These are phyloP conservation scores for Lasiodiplodia citricola DNA, from an alignment of 2,329 filamentous ascomycete genomes.

Conservation along the genomic window DNA sequence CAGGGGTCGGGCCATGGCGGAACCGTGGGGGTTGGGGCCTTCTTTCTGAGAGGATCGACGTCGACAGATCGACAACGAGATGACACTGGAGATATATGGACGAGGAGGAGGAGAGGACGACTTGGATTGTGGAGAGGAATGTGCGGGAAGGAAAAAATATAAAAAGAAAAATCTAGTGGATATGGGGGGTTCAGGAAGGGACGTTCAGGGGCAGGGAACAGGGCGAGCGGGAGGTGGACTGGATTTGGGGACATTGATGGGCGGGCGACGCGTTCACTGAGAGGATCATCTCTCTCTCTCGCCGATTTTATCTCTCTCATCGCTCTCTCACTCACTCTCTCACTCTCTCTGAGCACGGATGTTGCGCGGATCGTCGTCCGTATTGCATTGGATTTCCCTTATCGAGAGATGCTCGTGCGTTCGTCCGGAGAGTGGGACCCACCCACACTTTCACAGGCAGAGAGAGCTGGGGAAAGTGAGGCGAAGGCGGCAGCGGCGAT, in stretches of 20 bases:
- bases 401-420: background rate
- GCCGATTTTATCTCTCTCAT: background rate
- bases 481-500: background rate
- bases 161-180: background rate
- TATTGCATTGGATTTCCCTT: background rate
- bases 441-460: background rate
- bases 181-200: background rate
- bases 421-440: background rate
- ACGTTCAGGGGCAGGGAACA: background rate
- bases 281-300: background rate
- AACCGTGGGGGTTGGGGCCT: background rate
- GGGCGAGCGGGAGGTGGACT: background rate
- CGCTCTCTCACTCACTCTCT: background rate
- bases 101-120: background rate
- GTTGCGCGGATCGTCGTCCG: background rate
- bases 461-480: background rate
- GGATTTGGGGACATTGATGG: background rate
- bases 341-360: background rate
- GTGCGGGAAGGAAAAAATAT: background rate
- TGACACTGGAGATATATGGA: background rate
- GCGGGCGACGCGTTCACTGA: background rate
- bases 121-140: slow-evolving; percentile 1
- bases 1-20: background rate
- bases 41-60: background rate
- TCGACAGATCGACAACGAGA: background rate